These are phyloP conservation scores for Antitrichia curtipendula DNA, from an alignment of 225 moss, liverwort and hornwort genomes.

Conservation along the genomic window DNA sequence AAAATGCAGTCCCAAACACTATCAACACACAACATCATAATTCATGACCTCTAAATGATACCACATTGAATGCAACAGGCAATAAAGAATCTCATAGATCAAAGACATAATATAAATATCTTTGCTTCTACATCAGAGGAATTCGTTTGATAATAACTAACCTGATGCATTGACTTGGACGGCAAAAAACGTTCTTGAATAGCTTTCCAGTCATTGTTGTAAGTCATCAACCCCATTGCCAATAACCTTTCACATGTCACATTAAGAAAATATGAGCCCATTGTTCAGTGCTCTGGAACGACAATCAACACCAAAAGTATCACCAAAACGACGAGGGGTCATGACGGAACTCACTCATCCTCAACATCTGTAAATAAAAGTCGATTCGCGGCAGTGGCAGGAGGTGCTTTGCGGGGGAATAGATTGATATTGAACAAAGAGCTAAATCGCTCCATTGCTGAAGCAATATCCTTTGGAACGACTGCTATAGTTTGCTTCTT, in stretches of 20 bases:
- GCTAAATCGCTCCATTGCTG: conserved; percentile 46
- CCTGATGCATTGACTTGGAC: conserved; percentile 90
- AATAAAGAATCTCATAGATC: neutral
- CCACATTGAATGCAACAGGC: neutral
- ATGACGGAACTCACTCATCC: conserved; percentile 71
- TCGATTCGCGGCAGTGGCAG: conserved; percentile 48
- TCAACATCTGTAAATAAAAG: conserved; percentile 84
- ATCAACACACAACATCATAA: neutral
- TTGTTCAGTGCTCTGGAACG: neutral
- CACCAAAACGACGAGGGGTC: neutral
- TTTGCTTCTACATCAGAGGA: neutral
- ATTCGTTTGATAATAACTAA: neutral
- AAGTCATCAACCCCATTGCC: conserved; percentile 93
- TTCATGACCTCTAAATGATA: neutral
- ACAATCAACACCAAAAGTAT: neutral
- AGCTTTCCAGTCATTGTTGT: conserved; percentile 83
- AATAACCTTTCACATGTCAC: conserved; percentile 39
- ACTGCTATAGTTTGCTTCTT: conserved; percentile 64
- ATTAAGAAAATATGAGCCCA: neutral
- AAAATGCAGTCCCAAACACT: neutral
- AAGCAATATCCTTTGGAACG: conserved; percentile 60
- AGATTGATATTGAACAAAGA: conserved; percentile 54
- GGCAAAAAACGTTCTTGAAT: conserved; percentile 86
- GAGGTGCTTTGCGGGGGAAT: conserved; percentile 81
- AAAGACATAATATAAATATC: neutral